Percentiles rank a stretch among this genome's conserved stretches.
phyloP scores from a whole-genome alignment of 805 yeast genomes.

The Sungouiella blattae region DNA sequence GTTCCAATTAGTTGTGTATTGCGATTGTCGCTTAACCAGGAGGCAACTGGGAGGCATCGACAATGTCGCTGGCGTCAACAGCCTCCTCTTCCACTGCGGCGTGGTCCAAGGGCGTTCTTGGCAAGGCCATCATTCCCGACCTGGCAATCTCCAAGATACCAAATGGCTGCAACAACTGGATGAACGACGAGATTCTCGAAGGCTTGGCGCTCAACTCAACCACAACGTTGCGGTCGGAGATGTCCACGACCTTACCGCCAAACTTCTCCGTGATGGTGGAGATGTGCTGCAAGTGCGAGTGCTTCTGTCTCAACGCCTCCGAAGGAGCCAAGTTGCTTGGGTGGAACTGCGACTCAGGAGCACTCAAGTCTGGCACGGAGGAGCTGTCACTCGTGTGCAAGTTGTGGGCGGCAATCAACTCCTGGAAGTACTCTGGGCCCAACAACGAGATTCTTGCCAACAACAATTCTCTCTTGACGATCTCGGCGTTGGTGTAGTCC shows the following conservation, averaged over 20 bases:
- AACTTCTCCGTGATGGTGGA: constrained; percentile 77
- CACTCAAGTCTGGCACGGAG: constrained; percentile 42
- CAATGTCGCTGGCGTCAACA: constrained; percentile 62
- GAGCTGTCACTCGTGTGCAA: constrained; percentile 38
- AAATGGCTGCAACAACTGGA: constrained; percentile 88
- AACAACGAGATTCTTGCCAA: constrained; percentile 88
- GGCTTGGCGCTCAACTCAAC: constrained; percentile 96
- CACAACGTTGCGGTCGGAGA: constrained; percentile 88
- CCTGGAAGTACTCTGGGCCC: constrained; percentile 98
- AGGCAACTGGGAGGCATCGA: constrained; percentile 87
- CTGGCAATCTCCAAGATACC: constrained; percentile 96
- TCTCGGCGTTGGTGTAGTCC: constrained; percentile 87
- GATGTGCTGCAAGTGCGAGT: constrained; percentile 81
- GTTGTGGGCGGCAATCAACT: constrained; percentile 81
- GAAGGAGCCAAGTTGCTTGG: constrained; percentile 88
- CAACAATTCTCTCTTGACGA: constrained; percentile 85
- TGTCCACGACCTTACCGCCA: constrained; percentile 91
- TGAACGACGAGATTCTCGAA: constrained; percentile 78
- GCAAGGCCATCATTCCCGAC: constrained; percentile 98
- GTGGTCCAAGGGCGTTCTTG: constrained; percentile 84
- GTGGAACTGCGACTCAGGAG: constrained; percentile 57
- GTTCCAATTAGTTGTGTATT: too few relatives aligned
- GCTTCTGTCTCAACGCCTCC: constrained; percentile 92
- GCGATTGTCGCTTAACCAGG: constrained; percentile 83
- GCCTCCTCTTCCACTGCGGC: constrained; percentile 43